Percentiles rank a stretch among this genome's conserved stretches.
Evolutionary conservation across 352 stramenopile species (phyloP).

Genomic region (Phytophthora niederhauseri): DNA sequence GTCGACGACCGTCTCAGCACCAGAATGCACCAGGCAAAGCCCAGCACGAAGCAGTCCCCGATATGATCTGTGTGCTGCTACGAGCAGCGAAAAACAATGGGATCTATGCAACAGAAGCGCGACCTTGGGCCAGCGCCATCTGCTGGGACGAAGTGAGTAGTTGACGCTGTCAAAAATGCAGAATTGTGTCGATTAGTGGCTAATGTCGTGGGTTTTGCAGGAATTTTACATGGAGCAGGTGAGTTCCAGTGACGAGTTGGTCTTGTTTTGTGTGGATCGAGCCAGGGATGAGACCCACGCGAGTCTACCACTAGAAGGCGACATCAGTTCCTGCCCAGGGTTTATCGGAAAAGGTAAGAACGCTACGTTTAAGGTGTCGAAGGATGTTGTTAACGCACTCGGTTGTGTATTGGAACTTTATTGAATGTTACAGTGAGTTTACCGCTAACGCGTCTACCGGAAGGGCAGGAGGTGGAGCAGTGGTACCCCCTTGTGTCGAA

Average conservation of each 20-base stretch:
- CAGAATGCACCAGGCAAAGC: constrained; percentile 26
- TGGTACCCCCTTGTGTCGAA: constrained; percentile 78
- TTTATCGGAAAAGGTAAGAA: constrained; percentile 79
- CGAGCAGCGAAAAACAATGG: constrained; percentile 28
- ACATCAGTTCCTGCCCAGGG: constrained; percentile 50
- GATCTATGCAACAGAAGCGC: constrained; percentile 53
- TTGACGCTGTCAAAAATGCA: neutral
- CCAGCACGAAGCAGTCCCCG: constrained; percentile 30
- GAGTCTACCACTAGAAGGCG: constrained; percentile 49
- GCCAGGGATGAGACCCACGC: constrained; percentile 53
- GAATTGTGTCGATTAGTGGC: neutral
- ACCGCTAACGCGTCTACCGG: constrained; percentile 63
- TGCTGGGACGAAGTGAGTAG: constrained; percentile 59
- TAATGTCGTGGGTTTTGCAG: constrained; percentile 28
- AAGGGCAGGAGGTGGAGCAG: constrained; percentile 85
- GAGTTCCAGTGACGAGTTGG: constrained; percentile 62
- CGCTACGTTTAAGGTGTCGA: neutral
- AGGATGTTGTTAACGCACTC: neutral
- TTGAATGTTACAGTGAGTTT: constrained; percentile 37
- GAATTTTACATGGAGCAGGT: constrained; percentile 80
- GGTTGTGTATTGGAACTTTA: constrained; percentile 1
- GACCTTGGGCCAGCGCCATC: constrained; percentile 42
- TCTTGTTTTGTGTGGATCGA: constrained; percentile 75
- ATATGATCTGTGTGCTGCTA: constrained; percentile 63
- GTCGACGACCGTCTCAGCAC: constrained; percentile 23